Base-by-base conservation (phyloP, 1,139 yeast genomes). In the Ogataea hybrid region DNA sequence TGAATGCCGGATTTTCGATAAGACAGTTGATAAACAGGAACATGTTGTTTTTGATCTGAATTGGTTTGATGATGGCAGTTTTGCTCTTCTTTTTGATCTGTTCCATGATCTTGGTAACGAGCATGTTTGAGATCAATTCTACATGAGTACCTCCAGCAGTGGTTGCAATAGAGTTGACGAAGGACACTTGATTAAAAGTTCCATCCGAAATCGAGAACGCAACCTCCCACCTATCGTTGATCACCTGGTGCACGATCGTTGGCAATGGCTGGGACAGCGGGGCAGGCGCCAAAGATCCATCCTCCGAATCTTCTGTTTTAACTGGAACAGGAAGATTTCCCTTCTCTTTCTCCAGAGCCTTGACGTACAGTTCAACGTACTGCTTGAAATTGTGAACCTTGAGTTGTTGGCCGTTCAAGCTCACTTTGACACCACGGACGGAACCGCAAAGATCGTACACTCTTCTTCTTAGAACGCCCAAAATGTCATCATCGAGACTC, bases 141-240 rank as follows among this genome's bases (percentile, higher is more conserved):
- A 90, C 95, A 63, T 94, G 99, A 0, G 98, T 86, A 53, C 99
- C 99, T 47, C 98, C 99, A 1, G 90, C 71, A 0, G 98, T 92
- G 0, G 99, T 94, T 0, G 98, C 98, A 59, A 94, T 94, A 4
- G 97, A 89, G 61, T 94, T 94, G 18, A 92, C 98, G 68, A 94
- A 94, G 37, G 97, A 89, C 32, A 94, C 95, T 62, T 94, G 98
- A 53, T 88, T 87, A 65, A 94, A 94, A 3, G 75, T 69, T 4
- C 94, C 94, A 57, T 90, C 96, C 38, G 97, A 86, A 2, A 89
- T 86, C 1, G 96, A 92, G 69, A 94, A 90, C 0, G 96, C 98
- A 47, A 92, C 66, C 64, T 94, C 99, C 98, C 98, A 94, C 51
- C 97, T 76, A 43, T 79, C 84, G 51, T 75, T 79, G 39, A 89